phyloP scores from a whole-genome alignment of 768 basidiomycete species.

The Gloeophyllum trabeum region DNA sequence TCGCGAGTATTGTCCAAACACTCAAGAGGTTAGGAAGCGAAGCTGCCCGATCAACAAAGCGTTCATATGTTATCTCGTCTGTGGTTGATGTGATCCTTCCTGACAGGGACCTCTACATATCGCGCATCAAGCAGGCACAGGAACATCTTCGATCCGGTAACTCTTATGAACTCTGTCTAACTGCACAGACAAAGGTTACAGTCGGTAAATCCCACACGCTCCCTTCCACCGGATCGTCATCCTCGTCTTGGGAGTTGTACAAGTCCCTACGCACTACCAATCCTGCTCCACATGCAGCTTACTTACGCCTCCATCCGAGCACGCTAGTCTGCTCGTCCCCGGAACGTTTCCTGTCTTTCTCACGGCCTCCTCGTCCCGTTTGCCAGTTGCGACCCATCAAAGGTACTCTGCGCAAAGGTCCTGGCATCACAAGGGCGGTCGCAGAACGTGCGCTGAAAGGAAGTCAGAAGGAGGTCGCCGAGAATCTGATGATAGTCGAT shows the following conservation, averaged over 20 bases:
- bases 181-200: slow-evolving; percentile 54
- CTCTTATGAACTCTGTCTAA: slow-evolving; percentile 90
- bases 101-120: slow-evolving; percentile 47
- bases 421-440: slow-evolving; percentile 47
- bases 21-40: slow-evolving; percentile 13
- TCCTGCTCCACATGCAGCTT: slow-evolving; percentile 84
- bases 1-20: slow-evolving; percentile 26
- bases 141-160: slow-evolving; percentile 73
- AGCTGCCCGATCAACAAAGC: neutral
- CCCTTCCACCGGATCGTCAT: slow-evolving; percentile 11
- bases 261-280: slow-evolving; percentile 62
- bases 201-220: slow-evolving; percentile 24
- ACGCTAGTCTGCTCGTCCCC: slow-evolving; percentile 82
- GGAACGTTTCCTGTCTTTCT: slow-evolving; percentile 81
- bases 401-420: slow-evolving; percentile 73
- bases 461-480: slow-evolving; percentile 83
- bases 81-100: slow-evolving; percentile 54
- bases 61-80: neutral
- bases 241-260: slow-evolving; percentile 66
- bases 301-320: slow-evolving; percentile 64
- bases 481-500: slow-evolving; percentile 98
- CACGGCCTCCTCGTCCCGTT: slow-evolving; percentile 46
- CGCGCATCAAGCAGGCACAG: slow-evolving; percentile 59
- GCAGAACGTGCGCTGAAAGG: slow-evolving; percentile 55
- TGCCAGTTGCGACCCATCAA: slow-evolving; percentile 93